Evolutionary conservation across 179 eudicot genomes (phyloP), one percentile per base, ranked within the genome.

Genomic region (Corrigiola litoralis): DNA sequence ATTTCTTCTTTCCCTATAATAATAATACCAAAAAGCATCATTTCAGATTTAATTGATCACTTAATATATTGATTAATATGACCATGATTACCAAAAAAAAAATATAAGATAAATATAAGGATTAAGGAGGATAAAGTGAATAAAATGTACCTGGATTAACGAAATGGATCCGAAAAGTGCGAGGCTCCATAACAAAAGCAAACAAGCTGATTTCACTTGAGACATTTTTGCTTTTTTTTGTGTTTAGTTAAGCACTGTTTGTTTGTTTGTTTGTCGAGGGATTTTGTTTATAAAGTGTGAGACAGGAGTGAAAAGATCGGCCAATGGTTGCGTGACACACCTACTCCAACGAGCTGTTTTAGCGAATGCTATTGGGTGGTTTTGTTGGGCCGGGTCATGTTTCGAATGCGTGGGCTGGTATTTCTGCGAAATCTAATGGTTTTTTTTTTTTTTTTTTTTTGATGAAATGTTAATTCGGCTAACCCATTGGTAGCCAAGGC

Each of bases 1-100:
- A 84, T 71, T 92, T 90, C 74, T 92, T 90, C 75, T 90, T 86
- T 10, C 88, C 97, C 99, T 94, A 67, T 55, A 74, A 61, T 12
- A 58, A 44, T 70, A 40, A 4, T 4, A 3, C 44, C 67, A 34
- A 46, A 23, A 45, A 58, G 9, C 9, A n/a, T n/a, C n/a, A n/a
- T n/a, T n/a, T n/a, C n/a, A n/a, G n/a, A n/a, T n/a, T n/a, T n/a
- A n/a, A n/a, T n/a, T n/a, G n/a, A n/a, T n/a, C n/a, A n/a, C n/a
- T n/a, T n/a, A n/a, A n/a, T n/a, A n/a, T n/a, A n/a, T n/a, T n/a
- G n/a, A n/a, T n/a, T n/a, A n/a, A n/a, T n/a, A n/a, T n/a, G 44
- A 40, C 11, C 16, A 40, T 40, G 9, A 12, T 6, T 8, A 2
- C 36, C 2, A 58, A 24, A 13, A 7, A 14, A 40, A 38, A 4